These are phyloP conservation scores for Scleroderma bovista DNA, from an alignment of 768 basidiomycete genomes.

Conservation along the genomic window DNA sequence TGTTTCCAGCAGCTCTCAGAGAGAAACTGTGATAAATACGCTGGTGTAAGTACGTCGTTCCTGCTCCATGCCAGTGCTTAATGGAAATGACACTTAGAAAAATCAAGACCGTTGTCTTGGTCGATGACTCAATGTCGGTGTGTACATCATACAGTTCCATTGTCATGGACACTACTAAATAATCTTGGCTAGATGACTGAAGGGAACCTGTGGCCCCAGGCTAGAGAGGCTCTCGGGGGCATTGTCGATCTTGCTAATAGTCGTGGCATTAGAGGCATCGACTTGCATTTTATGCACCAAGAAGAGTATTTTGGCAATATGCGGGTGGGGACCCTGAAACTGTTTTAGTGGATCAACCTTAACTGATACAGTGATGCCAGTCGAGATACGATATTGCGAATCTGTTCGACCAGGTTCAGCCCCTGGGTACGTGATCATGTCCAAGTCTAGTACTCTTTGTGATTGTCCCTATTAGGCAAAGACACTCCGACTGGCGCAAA, in stretches of 20 bases:
- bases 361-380: constrained; percentile 4
- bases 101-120: no score
- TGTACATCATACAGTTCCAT: no score
- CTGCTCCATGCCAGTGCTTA: no score
- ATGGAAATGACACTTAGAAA: no score
- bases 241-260: constrained; percentile 32
- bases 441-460: background rate
- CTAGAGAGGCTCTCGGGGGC: constrained; percentile 37
- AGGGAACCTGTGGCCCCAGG: constrained; percentile 32
- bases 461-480: constrained; percentile 11
- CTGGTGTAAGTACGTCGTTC: no score
- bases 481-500: constrained; percentile 36
- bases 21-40: no score
- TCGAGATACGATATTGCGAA: constrained; percentile 14
- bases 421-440: constrained; percentile 12
- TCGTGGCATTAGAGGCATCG: constrained; percentile 34
- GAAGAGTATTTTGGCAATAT: constrained; percentile 25
- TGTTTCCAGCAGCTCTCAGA: no score
- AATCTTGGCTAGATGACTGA: constrained; percentile 32
- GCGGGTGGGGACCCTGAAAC: constrained; percentile 8
- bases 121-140: no score
- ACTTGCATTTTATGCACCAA: constrained; percentile 39
- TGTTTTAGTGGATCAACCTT: background rate
- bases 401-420: constrained; percentile 23
- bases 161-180: no score